These are phyloP conservation scores for Millerozyma acaciae DNA, from an alignment of 805 yeast species.

Conservation along the genomic window DNA sequence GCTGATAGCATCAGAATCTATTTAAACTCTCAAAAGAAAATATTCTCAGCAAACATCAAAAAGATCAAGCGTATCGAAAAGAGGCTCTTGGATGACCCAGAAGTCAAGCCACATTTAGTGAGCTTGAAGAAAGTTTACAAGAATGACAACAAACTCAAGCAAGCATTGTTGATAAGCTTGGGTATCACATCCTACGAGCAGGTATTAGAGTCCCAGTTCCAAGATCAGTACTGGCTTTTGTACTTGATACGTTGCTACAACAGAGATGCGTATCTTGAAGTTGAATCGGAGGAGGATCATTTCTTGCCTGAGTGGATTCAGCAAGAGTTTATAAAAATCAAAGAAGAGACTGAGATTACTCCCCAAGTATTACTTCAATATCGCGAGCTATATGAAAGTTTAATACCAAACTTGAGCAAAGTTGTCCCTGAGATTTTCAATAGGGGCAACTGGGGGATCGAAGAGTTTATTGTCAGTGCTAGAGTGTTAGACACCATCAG, in stretches of 20 bases:
- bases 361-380: slow-evolving; percentile 55
- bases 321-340: slow-evolving; percentile 33
- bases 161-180: slow-evolving; percentile 51
- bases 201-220: slow-evolving; percentile 42
- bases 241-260: slow-evolving; percentile 63
- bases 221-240: slow-evolving; percentile 57
- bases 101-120: slow-evolving; percentile 41
- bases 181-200: slow-evolving; percentile 57
- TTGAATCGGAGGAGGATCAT: slow-evolving; percentile 30
- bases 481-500: slow-evolving; percentile 49
- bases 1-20: slow-evolving; percentile 39
- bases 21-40: slow-evolving; percentile 44
- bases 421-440: slow-evolving; percentile 57
- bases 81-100: slow-evolving; percentile 29
- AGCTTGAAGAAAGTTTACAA: slow-evolving; percentile 58
- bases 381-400: slow-evolving; percentile 48
- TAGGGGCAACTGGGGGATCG: slow-evolving; percentile 47
- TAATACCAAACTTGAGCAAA: slow-evolving; percentile 45
- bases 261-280: slow-evolving; percentile 26
- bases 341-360: slow-evolving; percentile 36
- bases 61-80: slow-evolving; percentile 45
- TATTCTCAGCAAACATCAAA: slow-evolving; percentile 46
- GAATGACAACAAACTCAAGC: slow-evolving; percentile 49
- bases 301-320: slow-evolving; percentile 52
- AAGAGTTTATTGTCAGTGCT: slow-evolving; percentile 48